Evolutionary conservation across 1,284 basidiomycete species (phyloP).

Genomic region (Testicularia cyperi): DNA sequence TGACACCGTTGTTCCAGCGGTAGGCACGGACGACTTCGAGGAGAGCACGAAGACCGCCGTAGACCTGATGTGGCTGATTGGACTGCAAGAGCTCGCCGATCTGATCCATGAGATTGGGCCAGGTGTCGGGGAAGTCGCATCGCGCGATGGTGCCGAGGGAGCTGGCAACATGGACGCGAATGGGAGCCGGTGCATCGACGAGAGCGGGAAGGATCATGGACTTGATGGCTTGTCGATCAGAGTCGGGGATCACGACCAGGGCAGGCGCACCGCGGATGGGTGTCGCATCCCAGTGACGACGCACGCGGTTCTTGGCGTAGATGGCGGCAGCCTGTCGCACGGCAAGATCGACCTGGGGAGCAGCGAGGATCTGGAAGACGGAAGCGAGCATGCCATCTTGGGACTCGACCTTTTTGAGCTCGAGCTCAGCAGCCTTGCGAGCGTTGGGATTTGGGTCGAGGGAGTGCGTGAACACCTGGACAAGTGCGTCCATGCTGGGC

Average conservation of each 20-base stretch:
- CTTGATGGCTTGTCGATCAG: constrained; percentile 45
- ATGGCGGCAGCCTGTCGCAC: constrained; percentile 56
- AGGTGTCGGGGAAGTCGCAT: constrained; percentile 51
- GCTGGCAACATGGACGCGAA: constrained; percentile 49
- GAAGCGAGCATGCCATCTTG: constrained; percentile 56
- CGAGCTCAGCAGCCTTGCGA: constrained; percentile 55
- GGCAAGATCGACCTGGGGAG: constrained; percentile 39
- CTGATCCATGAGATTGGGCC: constrained; percentile 54
- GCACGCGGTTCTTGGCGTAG: constrained; percentile 58
- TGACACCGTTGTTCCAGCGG: constrained; percentile 48
- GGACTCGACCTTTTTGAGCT: constrained; percentile 52
- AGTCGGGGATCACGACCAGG: constrained; percentile 25
- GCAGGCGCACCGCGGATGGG: constrained; percentile 11
- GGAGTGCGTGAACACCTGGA: constrained; percentile 36
- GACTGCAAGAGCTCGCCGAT: constrained; percentile 46
- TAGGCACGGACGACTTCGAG: constrained; percentile 55
- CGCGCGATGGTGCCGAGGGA: constrained; percentile 46
- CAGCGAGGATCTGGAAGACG: constrained; percentile 49
- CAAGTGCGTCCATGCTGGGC: constrained; percentile 33
- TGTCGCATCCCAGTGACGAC: constrained; percentile 47
- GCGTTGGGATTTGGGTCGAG: constrained; percentile 51
- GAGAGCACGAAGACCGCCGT: constrained; percentile 52
- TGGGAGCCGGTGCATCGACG: constrained; percentile 34
- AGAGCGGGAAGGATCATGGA: constrained; percentile 43
- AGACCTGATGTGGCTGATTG: constrained; percentile 36